A percentile compares a stretch with the other conserved stretches of the same genome.
Evolutionary conservation across 1,284 basidiomycete genomes (phyloP).

Genomic region (Mycena citricolor): DNA sequence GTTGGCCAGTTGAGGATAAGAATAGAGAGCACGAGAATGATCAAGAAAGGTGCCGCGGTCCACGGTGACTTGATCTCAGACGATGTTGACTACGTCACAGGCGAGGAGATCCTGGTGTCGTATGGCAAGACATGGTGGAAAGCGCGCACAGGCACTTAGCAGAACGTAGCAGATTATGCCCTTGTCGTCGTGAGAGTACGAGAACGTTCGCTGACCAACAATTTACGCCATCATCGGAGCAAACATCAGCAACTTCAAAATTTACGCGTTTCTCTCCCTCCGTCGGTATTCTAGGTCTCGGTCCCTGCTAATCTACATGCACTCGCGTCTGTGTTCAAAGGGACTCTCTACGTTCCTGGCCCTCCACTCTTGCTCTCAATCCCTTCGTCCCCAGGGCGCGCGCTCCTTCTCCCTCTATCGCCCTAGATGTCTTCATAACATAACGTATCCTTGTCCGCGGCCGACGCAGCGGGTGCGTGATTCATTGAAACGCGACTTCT

Average conservation of each 20-base stretch:
- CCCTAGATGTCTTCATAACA: constrained; percentile 36
- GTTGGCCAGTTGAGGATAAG: constrained; percentile 75
- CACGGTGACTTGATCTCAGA: too few relatives aligned
- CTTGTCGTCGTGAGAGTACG: constrained; percentile 1
- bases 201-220: too few relatives aligned
- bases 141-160: constrained; percentile 42
- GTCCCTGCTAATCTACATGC: constrained; percentile 37
- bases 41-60: too few relatives aligned
- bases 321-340: constrained; percentile 47
- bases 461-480: constrained; percentile 35
- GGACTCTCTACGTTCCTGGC: constrained; percentile 58
- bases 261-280: constrained; percentile 13
- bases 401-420: constrained; percentile 44
- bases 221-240: not conserved
- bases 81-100: too few relatives aligned
- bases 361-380: constrained; percentile 52
- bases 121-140: constrained; percentile 95
- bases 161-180: constrained; percentile 3
- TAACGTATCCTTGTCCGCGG: constrained; percentile 22
- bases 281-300: too few relatives aligned
- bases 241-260: constrained; percentile 9
- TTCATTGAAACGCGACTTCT: constrained; percentile 27
- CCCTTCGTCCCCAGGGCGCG: constrained; percentile 31
- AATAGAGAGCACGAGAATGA: constrained; percentile 61
- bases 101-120: constrained; percentile 84